Evolutionary conservation across 306 rosid genomes (phyloP).

Genomic region (Lathyrus tuberosus): DNA sequence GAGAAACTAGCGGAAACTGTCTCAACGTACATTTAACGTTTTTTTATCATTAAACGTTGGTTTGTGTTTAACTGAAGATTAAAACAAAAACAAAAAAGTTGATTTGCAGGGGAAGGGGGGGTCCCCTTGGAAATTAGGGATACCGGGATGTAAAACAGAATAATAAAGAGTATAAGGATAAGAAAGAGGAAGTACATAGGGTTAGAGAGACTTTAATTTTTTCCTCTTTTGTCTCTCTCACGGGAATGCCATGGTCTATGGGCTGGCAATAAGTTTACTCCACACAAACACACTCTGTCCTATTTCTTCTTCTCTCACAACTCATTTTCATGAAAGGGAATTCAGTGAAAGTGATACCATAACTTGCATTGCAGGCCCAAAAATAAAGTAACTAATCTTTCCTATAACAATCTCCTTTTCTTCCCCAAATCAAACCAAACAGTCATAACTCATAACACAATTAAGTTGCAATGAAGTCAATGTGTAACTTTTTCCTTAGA

Average conservation of each 20-base stretch:
- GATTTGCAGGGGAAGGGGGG: slow-evolving; percentile 47
- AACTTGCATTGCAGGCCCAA: slow-evolving; percentile 45
- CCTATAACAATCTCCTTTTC: slow-evolving; percentile 31
- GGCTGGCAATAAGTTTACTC: slow-evolving; percentile 78
- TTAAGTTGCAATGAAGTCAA: slow-evolving; percentile 9
- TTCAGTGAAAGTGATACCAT: slow-evolving; percentile 58
- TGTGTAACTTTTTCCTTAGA: slow-evolving; percentile 1
- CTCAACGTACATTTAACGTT: slow-evolving; percentile 53
- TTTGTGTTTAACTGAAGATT: slow-evolving; percentile 42
- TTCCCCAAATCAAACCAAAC: slow-evolving; percentile 13
- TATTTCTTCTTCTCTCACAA: slow-evolving; percentile 53
- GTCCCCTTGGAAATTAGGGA: slow-evolving; percentile 61
- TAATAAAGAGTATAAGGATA: slow-evolving; percentile 52
- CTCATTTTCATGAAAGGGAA: slow-evolving; percentile 65
- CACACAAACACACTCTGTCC: slow-evolving; percentile 55
- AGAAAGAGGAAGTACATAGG: slow-evolving; percentile 48
- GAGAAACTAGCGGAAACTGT: slow-evolving; percentile 63
- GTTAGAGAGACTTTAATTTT: slow-evolving; percentile 47
- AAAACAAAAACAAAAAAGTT: slow-evolving; percentile 17
- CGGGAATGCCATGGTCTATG: slow-evolving; percentile 87
- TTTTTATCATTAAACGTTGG: slow-evolving; percentile 47
- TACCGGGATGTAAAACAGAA: slow-evolving; percentile 46
- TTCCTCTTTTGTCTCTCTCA: slow-evolving; percentile 71
- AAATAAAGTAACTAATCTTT: slow-evolving; percentile 33
- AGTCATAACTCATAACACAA: neutral